A percentile compares a stretch with the other conserved stretches of the same genome.
These are phyloP conservation scores for Fraxinus anomala DNA, from an alignment of 257 asterid genomes.

Conservation along the genomic window DNA sequence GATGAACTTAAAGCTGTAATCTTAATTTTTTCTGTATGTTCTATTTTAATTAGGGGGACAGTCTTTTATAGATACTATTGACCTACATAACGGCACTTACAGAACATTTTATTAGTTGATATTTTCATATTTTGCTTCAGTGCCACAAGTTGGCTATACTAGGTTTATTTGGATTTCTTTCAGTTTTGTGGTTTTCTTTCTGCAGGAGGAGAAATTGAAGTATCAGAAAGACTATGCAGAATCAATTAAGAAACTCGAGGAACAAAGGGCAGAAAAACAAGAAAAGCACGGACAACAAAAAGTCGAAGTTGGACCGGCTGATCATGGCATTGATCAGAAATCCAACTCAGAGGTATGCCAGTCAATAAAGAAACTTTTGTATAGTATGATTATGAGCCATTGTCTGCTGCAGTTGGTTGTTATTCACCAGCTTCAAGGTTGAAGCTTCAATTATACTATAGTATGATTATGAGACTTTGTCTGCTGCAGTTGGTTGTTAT, in stretches of 20 bases:
- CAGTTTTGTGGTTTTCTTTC: constrained; percentile 8
- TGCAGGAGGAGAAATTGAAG: constrained; percentile 63
- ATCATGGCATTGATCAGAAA: constrained; percentile 37
- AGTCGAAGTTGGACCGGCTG: constrained; percentile 38
- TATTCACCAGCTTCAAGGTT: background rate
- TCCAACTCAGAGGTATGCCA: constrained; percentile 36
- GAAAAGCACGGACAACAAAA: constrained; percentile 46
- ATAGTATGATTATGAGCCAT: constrained; percentile 8
- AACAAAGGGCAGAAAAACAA: constrained; percentile 51
- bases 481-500: constrained; percentile 13
- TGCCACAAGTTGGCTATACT: constrained; percentile 9
- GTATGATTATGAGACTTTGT: constrained; percentile 6
- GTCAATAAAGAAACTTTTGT: background rate
- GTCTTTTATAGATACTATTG: background rate
- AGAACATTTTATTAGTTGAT: constrained; percentile 1
- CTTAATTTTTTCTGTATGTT: background rate
- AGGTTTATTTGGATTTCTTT: background rate
- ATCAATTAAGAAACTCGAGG: constrained; percentile 57
- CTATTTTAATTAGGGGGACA: background rate
- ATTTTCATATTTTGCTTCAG: constrained; percentile 1
- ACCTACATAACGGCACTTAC: background rate
- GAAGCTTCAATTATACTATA: background rate
- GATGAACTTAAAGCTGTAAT: background rate
- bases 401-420: constrained; percentile 12
- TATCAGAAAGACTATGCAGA: constrained; percentile 53